Evolutionary conservation across 495 filamentous ascomycete species (phyloP).

Genomic region (Chlorociboria aeruginascens): DNA sequence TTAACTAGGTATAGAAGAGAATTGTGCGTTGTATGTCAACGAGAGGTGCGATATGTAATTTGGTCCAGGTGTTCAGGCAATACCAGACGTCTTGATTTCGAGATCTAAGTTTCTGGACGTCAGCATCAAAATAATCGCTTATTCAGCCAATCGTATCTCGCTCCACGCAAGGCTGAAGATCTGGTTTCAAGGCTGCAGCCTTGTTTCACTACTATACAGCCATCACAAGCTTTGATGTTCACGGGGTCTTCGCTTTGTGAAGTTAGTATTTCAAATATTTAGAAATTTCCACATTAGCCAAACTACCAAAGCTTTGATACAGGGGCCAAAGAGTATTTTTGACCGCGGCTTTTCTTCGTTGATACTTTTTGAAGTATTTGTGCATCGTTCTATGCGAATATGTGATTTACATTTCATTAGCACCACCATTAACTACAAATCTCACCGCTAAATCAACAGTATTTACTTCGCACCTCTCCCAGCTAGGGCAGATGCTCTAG

Average conservation of each 20-base stretch:
- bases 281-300: no score
- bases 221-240: neutral
- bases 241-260: neutral
- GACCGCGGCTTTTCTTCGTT: no score
- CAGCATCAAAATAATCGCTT: neutral
- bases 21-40: neutral
- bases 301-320: no score
- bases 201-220: neutral
- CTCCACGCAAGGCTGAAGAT: neutral
- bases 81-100: no score
- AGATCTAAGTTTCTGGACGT: neutral
- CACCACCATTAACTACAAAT: no score
- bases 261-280: neutral
- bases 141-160: neutral
- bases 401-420: no score
- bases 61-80: neutral
- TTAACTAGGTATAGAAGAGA: neutral
- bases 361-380: no score
- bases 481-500: constrained; percentile 28
- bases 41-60: neutral
- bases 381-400: no score
- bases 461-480: constrained; percentile 30
- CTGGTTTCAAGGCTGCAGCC: neutral
- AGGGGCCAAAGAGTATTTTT: no score
- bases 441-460: no score